Conservation (phyloP, 2,329 filamentous ascomycete species). For the Colletotrichum sidae region DNA sequence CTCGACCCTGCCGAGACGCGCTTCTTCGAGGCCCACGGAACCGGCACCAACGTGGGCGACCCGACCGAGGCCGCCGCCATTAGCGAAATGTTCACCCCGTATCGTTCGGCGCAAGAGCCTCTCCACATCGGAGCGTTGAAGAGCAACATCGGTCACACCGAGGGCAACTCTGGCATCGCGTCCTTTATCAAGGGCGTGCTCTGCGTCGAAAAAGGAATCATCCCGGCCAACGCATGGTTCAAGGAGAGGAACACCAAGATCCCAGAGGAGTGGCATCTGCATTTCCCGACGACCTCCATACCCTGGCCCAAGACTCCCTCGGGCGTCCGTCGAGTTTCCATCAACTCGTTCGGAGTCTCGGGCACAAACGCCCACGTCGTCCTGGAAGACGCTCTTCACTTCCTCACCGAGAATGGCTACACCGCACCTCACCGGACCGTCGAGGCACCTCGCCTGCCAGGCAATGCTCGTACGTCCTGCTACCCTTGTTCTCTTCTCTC, state of each 20-base stretch:
- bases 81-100: constrained; percentile 44
- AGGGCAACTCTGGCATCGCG: constrained; percentile 55
- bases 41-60: constrained; percentile 66
- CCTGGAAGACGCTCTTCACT: background rate
- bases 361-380: constrained; percentile 49
- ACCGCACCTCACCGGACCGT: constrained; percentile 2
- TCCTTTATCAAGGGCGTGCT: constrained; percentile 57
- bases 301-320: constrained; percentile 38
- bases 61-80: constrained; percentile 63
- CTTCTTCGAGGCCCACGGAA: constrained; percentile 62
- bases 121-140: constrained; percentile 46
- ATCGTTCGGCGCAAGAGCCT: background rate
- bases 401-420: background rate
- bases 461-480: too few species aligned
- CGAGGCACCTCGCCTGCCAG: background rate
- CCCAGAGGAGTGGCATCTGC: background rate
- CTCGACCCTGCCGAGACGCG: constrained; percentile 41
- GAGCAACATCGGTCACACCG: constrained; percentile 56
- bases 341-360: constrained; percentile 49
- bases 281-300: background rate
- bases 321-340: constrained; percentile 45
- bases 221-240: constrained; percentile 54
- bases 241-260: constrained; percentile 42
- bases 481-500: too few species aligned
- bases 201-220: constrained; percentile 50